phyloP scores from a whole-genome alignment of 2,329 filamentous ascomycete species.

The Parastagonospora avenae region DNA sequence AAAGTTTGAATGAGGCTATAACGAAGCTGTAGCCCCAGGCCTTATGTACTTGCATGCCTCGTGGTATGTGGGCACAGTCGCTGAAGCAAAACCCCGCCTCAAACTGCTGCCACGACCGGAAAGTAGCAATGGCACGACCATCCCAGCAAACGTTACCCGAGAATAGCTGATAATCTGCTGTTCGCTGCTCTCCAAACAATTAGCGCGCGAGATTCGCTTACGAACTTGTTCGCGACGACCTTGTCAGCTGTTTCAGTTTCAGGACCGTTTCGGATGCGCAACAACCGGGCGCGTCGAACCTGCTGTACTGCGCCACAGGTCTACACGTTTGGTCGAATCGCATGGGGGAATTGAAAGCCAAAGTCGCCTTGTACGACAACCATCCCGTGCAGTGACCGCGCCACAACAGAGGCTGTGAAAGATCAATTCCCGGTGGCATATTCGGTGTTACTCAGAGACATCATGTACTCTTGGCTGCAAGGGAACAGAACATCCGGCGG shows the following conservation, averaged over 20 bases:
- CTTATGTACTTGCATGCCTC: constrained; percentile 17
- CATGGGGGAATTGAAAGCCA: too few relatives aligned
- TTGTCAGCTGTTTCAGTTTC: constrained; percentile 33
- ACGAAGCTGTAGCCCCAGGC: constrained; percentile 8
- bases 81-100: constrained; percentile 16
- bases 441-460: neutral
- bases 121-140: neutral
- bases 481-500: neutral
- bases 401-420: neutral
- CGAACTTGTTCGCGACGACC: constrained; percentile 9
- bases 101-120: constrained; percentile 15
- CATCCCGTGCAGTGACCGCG: neutral
- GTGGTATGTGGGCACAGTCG: constrained; percentile 6
- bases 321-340: neutral
- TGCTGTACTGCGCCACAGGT: neutral
- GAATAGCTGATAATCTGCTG: constrained; percentile 9
- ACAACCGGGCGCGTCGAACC: constrained; percentile 19
- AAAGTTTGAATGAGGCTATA: neutral
- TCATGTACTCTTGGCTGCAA: neutral
- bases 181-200: constrained; percentile 15
- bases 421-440: neutral
- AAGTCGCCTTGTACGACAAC: too few relatives aligned
- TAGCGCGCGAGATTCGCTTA: constrained; percentile 17
- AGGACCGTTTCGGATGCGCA: constrained; percentile 23
- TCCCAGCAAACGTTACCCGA: constrained; percentile 4